Conservation (phyloP, 1,284 basidiomycete species). For the Ceratobasidium sp. region DNA sequence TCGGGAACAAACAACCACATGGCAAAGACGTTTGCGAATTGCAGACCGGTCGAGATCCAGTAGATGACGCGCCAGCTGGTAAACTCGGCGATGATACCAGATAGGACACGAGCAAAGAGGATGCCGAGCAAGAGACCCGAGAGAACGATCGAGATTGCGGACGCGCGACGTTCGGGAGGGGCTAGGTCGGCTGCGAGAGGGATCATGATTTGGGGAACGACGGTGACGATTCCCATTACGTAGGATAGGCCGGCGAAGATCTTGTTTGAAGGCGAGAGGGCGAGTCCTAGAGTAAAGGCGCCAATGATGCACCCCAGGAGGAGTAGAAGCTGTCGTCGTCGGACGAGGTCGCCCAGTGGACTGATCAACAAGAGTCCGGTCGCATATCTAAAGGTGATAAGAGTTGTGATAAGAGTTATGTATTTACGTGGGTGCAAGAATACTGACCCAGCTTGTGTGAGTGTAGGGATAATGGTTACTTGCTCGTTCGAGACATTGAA, state of each 20-base stretch:
- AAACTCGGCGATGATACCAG: conserved; percentile 73
- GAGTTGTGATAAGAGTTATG: neutral
- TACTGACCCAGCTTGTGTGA: conserved; percentile 35
- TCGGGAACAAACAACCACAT: conserved; percentile 72
- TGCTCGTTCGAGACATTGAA: conserved; percentile 24
- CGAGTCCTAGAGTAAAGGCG: conserved; percentile 66
- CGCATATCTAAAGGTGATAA: conserved; percentile 60
- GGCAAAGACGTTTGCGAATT: conserved; percentile 63
- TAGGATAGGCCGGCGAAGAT: conserved; percentile 69
- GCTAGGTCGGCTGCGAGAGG: conserved; percentile 76
- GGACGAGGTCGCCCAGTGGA: conserved; percentile 73
- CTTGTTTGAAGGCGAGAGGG: conserved; percentile 61
- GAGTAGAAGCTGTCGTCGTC: conserved; percentile 65
- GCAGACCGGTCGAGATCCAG: conserved; percentile 71
- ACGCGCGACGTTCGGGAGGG: conserved; percentile 68
- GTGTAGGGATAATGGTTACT: conserved; percentile 34
- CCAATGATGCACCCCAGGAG: conserved; percentile 62
- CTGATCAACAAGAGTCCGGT: conserved; percentile 70
- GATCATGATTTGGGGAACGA: conserved; percentile 62
- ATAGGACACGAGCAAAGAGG: conserved; percentile 71
- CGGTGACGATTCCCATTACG: conserved; percentile 66
- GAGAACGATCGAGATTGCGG: conserved; percentile 72
- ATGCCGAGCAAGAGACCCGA: conserved; percentile 77
- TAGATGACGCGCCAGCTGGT: conserved; percentile 72
- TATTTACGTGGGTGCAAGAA: too few species aligned